Conservation (phyloP, 257 asterid genomes). For the Eustoma russellianum region DNA sequence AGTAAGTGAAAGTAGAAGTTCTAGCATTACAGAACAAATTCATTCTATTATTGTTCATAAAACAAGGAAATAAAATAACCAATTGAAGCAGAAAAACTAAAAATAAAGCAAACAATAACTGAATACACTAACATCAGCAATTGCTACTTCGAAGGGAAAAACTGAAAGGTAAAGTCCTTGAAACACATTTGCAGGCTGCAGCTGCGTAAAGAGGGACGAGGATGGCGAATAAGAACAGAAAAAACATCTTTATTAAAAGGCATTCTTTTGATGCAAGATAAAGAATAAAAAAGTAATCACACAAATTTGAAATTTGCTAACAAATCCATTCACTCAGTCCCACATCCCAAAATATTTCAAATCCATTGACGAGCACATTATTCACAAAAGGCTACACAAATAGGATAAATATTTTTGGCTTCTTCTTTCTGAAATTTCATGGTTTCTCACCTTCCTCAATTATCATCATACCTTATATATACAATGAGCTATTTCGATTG, state of each 20-base stretch:
- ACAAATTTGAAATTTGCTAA: not conserved
- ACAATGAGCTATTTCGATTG: not conserved
- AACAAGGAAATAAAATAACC: too few species aligned
- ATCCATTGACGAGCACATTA: constrained; percentile 8
- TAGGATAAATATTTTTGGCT: not conserved
- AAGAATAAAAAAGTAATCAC: constrained; percentile 1
- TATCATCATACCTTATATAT: not conserved
- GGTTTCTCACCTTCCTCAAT: constrained; percentile 1
- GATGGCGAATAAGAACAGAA: constrained; percentile 8
- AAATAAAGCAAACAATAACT: too few species aligned
- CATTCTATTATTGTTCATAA: too few species aligned
- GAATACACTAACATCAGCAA: too few species aligned
- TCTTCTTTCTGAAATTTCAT: not conserved
- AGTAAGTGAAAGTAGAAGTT: too few species aligned
- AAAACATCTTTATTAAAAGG: not conserved
- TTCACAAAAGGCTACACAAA: too few species aligned
- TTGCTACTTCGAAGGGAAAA: too few species aligned
- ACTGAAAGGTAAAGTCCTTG: too few species aligned
- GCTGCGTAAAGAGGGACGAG: too few species aligned
- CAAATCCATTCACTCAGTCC: constrained; percentile 12
- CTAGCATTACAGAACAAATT: too few species aligned
- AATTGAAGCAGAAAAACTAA: too few species aligned
- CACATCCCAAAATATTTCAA: constrained; percentile 23
- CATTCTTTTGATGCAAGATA: not conserved
- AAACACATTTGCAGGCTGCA: too few species aligned